Base-by-base conservation (phyloP, 2,329 filamentous ascomycete species). In the Basipetospora chlamydospora region DNA sequence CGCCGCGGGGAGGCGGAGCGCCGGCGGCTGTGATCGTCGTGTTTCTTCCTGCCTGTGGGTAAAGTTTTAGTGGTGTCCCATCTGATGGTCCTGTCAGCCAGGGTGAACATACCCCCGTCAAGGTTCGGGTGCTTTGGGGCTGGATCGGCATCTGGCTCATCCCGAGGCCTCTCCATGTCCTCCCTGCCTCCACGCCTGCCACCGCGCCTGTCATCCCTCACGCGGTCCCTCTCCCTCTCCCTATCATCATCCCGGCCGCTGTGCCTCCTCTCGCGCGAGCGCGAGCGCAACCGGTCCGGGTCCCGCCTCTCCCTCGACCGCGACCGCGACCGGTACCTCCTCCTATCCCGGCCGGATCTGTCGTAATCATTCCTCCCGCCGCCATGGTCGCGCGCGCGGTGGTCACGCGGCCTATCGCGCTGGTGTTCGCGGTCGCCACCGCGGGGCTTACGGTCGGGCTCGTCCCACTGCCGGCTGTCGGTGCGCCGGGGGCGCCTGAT, bases 381-480 rank as follows among this genome's bases (percentile, higher is more conserved):
- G 33, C 53, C 51, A 10, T 48, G 46, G 23, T 41, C 39, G 15
- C 36, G 26, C 12, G 30, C 26, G 10, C 33, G 36, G n/a, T 33
- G 18, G 17, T 54, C 50, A 28, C 48, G 45, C 29, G 41, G 35
- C 21, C 37, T 25, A 33, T 53, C 50, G 3, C 49, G 44, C 22
- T 23, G 22, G 11, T 11, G 6, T n/a, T 53, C 47, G 35, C 46
- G 42, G 22, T 43, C 41, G 12, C 42, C 39, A 26, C 47, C 46
- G 28, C 51, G 46, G 3, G 39, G 28, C 4, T 55, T 56, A 13
- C 60, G 57, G 38, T 64, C 61, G 9, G 61, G 56, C 28, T 69
- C 64, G 42, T 80, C 74, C 70, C 72, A 73, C 36, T 70, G 62
- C 35, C 66, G 67, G 53, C 67, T 73, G 45, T 78, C 73, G 17